These are phyloP conservation scores for Penicillium olsonii DNA, from an alignment of 2,329 filamentous ascomycete genomes.

Conservation along the genomic window DNA sequence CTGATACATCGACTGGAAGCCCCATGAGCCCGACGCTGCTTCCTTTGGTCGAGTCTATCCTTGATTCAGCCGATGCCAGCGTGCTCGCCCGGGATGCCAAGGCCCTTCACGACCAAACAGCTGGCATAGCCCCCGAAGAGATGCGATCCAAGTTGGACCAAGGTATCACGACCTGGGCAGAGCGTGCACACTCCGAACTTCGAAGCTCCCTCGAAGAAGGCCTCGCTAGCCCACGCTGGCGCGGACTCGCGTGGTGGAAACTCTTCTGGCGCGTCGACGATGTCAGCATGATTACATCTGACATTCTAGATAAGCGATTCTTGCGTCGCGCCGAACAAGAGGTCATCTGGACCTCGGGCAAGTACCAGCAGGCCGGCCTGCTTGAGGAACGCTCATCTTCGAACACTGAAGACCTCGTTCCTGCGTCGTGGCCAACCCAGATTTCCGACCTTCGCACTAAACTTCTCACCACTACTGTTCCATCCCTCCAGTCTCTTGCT, in stretches of 20 bases:
- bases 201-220: constrained; percentile 76
- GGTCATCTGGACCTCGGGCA: constrained; percentile 79
- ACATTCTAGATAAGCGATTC: constrained; percentile 76
- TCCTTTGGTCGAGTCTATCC: constrained; percentile 66
- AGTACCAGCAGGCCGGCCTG: constrained; percentile 67
- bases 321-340: constrained; percentile 76
- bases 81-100: constrained; percentile 31
- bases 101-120: constrained; percentile 32
- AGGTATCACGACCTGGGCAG: constrained; percentile 71
- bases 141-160: constrained; percentile 55
- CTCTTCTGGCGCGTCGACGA: constrained; percentile 94
- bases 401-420: constrained; percentile 8
- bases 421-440: constrained; percentile 67
- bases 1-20: constrained; percentile 37
- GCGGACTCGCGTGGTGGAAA: constrained; percentile 87
- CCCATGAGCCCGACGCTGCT: constrained; percentile 67
- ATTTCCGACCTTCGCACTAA: constrained; percentile 71
- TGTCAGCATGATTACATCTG: constrained; percentile 76
- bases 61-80: constrained; percentile 47
- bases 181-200: constrained; percentile 78
- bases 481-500: constrained; percentile 70
- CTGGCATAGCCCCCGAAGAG: constrained; percentile 42
- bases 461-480: constrained; percentile 66
- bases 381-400: constrained; percentile 29
- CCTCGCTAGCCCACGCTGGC: constrained; percentile 75